Conservation (phyloP, 2,329 filamentous ascomycete species). For the Nothophaeocryptopus gaeumannii region DNA sequence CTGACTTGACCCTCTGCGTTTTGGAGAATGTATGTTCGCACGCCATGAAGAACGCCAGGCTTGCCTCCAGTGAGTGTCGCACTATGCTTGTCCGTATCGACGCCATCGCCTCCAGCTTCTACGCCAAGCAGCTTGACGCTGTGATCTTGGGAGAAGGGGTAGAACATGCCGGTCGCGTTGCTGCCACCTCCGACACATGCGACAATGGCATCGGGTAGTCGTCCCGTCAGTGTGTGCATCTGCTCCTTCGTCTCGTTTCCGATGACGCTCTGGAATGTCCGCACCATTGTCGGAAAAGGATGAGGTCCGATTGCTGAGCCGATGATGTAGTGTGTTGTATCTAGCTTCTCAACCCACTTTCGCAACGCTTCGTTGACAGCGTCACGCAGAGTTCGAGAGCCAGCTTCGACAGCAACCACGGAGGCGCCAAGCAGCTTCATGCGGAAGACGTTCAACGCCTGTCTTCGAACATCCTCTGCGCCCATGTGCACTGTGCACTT, state of each 20-base stretch:
- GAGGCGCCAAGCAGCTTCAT: slow-evolving; percentile 94
- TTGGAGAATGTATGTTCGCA: slow-evolving; percentile 93
- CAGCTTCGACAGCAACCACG: slow-evolving; percentile 89
- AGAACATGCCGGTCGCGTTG: slow-evolving; percentile 98
- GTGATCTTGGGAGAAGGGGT: slow-evolving; percentile 83
- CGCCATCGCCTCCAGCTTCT: slow-evolving; percentile 88
- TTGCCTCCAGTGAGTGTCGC: slow-evolving; percentile 83
- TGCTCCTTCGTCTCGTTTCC: slow-evolving; percentile 91
- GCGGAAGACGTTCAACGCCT: slow-evolving; percentile 96
- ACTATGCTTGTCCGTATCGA: slow-evolving; percentile 80
- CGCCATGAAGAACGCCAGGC: slow-evolving; percentile 92
- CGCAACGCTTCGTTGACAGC: slow-evolving; percentile 93
- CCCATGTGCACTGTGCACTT: slow-evolving; percentile 98
- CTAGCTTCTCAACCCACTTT: slow-evolving; percentile 87
- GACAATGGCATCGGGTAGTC: slow-evolving; percentile 92
- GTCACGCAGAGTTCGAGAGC: slow-evolving; percentile 62
- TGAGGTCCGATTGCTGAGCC: slow-evolving; percentile 96
- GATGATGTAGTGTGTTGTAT: slow-evolving; percentile 97
- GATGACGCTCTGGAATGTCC: slow-evolving; percentile 96
- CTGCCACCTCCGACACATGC: slow-evolving; percentile 94
- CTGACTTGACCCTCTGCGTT: slow-evolving; percentile 88
- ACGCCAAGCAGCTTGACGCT: slow-evolving; percentile 87
- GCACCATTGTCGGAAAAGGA: slow-evolving; percentile 95
- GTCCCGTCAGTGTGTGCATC: slow-evolving; percentile 78
- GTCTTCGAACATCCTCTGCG: slow-evolving; percentile 91